phyloP scores from a whole-genome alignment of 495 filamentous ascomycete genomes.

The Penicillium goetzii region DNA sequence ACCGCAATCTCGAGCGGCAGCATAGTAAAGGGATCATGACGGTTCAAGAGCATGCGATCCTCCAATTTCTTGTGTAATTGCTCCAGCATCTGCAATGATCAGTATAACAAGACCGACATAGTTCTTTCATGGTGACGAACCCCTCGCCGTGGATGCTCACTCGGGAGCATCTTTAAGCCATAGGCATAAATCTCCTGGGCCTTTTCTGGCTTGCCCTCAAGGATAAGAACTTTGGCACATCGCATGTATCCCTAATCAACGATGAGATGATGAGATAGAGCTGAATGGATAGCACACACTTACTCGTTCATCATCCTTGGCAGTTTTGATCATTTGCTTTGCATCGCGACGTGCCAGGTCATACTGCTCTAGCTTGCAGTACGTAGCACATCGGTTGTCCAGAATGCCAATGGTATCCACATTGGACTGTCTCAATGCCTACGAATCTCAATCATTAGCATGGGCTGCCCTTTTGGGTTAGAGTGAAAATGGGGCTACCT shows the following conservation, averaged over 20 bases:
- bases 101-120: neutral
- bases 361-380: conserved; percentile 60
- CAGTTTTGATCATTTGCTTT: conserved; percentile 58
- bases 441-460: conserved; percentile 1
- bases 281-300: conserved; percentile 9
- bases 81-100: conserved; percentile 41
- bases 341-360: conserved; percentile 61
- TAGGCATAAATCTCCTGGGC: conserved; percentile 65
- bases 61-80: conserved; percentile 50
- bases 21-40: conserved; percentile 49
- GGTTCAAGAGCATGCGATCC: conserved; percentile 34
- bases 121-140: conserved; percentile 33
- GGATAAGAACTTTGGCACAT: conserved; percentile 62
- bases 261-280: conserved; percentile 2
- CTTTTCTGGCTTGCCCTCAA: conserved; percentile 55
- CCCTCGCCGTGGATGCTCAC: conserved; percentile 46
- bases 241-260: conserved; percentile 63
- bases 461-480: conserved; percentile 22
- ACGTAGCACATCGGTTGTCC: conserved; percentile 64
- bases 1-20: conserved; percentile 54
- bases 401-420: conserved; percentile 48
- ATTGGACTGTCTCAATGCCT: conserved; percentile 43
- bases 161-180: conserved; percentile 54
- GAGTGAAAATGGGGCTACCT: conserved; percentile 36
- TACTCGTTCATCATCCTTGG: conserved; percentile 54